Evolutionary conservation across 1,284 basidiomycete genomes (phyloP).

Genomic region (Moesziomyces antarcticus): DNA sequence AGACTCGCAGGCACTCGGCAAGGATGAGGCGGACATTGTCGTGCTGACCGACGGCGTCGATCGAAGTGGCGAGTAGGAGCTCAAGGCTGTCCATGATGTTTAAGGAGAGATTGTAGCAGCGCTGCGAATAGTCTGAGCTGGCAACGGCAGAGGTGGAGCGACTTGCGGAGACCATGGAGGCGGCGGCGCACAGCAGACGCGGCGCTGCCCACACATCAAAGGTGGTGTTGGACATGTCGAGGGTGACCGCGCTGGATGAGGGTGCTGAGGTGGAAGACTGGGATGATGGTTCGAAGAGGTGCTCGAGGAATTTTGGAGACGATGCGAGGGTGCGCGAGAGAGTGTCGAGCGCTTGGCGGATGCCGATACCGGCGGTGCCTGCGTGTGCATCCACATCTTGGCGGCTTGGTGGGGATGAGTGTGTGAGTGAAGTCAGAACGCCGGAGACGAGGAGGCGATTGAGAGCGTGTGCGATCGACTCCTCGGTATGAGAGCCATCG

Average conservation of each 20-base stretch:
- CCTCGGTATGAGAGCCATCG: slow-evolving; percentile 21
- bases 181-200: slow-evolving; percentile 45
- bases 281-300: slow-evolving; percentile 23
- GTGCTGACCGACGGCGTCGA: slow-evolving; percentile 32
- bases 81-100: slow-evolving; percentile 22
- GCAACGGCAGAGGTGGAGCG: slow-evolving; percentile 2
- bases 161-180: slow-evolving; percentile 18
- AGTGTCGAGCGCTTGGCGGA: slow-evolving; percentile 37
- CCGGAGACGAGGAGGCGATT: slow-evolving; percentile 39
- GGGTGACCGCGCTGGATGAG: slow-evolving; percentile 26
- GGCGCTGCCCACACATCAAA: slow-evolving; percentile 57
- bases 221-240: slow-evolving; percentile 47
- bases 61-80: slow-evolving; percentile 26
- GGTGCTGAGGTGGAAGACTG: slow-evolving; percentile 9
- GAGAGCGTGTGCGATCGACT: slow-evolving; percentile 37
- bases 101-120: slow-evolving; percentile 8
- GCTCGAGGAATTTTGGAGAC: slow-evolving; percentile 49
- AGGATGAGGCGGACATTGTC: slow-evolving; percentile 49
- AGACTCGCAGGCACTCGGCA: slow-evolving; percentile 28
- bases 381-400: slow-evolving; percentile 5
- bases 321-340: slow-evolving; percentile 19
- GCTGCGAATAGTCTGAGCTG: slow-evolving; percentile 4
- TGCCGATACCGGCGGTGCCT: slow-evolving; percentile 5
- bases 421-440: slow-evolving; percentile 27
- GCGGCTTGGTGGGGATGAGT: slow-evolving; percentile 7